These are phyloP conservation scores for Aleurites moluccanus DNA, from an alignment of 441 rosid species.

Conservation along the genomic window DNA sequence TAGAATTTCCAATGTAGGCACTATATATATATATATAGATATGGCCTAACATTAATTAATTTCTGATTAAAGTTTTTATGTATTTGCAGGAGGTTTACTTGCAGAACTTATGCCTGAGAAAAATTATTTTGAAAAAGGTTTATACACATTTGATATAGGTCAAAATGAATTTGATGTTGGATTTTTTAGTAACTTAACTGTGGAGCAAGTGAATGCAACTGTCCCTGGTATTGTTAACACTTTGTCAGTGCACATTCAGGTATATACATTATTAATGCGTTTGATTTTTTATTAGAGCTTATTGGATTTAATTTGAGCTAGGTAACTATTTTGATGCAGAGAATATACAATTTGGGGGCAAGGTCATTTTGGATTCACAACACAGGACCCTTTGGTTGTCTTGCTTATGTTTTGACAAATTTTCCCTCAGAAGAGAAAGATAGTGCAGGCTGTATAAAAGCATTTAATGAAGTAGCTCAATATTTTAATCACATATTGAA, in stretches of 20 bases:
- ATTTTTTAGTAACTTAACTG: constrained; percentile 34
- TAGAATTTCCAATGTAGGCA: no score
- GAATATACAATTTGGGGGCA: constrained; percentile 32
- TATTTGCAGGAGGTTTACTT: constrained; percentile 25
- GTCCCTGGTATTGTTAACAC: constrained; percentile 29
- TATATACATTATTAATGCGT: not conserved
- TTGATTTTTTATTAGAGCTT: not conserved
- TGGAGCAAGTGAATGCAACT: constrained; percentile 34
- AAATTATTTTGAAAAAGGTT: constrained; percentile 31
- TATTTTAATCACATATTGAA: constrained; percentile 33
- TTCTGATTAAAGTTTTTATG: not conserved
- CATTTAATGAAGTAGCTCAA: constrained; percentile 36
- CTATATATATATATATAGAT: no score
- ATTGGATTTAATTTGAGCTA: no score
- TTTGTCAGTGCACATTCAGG: constrained; percentile 34
- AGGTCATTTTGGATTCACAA: constrained; percentile 49
- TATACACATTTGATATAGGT: constrained; percentile 40
- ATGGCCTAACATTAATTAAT: no score
- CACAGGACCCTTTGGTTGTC: constrained; percentile 47
- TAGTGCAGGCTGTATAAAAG: constrained; percentile 33
- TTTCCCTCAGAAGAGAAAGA: constrained; percentile 28
- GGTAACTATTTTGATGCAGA: constrained; percentile 22
- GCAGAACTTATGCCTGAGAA: constrained; percentile 31
- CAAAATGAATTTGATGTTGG: constrained; percentile 43
- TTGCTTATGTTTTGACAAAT: constrained; percentile 27